These are phyloP conservation scores for Candida suzukii DNA, from an alignment of 805 yeast species.

Conservation along the genomic window DNA sequence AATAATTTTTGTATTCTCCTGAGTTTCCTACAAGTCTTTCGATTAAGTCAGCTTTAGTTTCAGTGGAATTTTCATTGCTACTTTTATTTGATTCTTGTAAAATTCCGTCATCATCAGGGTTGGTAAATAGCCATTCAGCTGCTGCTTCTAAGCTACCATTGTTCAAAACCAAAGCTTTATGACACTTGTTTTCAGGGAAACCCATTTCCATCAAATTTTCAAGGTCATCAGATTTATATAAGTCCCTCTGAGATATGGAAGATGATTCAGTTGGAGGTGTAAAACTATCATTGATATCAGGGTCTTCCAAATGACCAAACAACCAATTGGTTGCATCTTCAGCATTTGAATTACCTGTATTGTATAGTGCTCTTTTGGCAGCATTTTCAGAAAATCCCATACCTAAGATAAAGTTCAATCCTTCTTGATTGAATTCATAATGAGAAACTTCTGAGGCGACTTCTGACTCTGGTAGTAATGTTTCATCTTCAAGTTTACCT, in stretches of 20 bases:
- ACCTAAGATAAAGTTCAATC: slow-evolving; percentile 46
- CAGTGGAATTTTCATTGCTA: neutral
- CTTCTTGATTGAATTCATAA: slow-evolving; percentile 51
- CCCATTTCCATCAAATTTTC: slow-evolving; percentile 68
- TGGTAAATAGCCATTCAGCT: slow-evolving; percentile 83
- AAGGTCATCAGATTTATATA: slow-evolving; percentile 32
- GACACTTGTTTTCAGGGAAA: slow-evolving; percentile 55
- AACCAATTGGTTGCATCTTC: slow-evolving; percentile 90
- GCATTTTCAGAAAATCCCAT: slow-evolving; percentile 88
- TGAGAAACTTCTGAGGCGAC: slow-evolving; percentile 15
- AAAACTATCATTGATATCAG: slow-evolving; percentile 64
- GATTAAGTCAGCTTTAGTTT: slow-evolving; percentile 3
- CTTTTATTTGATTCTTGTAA: slow-evolving; percentile 24
- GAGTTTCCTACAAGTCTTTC: slow-evolving; percentile 5
- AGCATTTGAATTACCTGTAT: slow-evolving; percentile 55
- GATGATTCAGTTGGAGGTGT: slow-evolving; percentile 18
- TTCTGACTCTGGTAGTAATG: slow-evolving; percentile 31
- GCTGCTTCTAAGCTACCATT: slow-evolving; percentile 64
- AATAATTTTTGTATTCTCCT: slow-evolving; percentile 25
- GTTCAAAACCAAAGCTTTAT: slow-evolving; percentile 60
- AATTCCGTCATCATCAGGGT: slow-evolving; percentile 73
- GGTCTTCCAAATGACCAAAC: slow-evolving; percentile 82
- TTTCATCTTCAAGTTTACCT: slow-evolving; percentile 35
- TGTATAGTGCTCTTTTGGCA: slow-evolving; percentile 57
- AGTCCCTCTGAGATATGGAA: slow-evolving; percentile 2